Base-by-base conservation (phyloP, 306 rosid genomes). In the Sophora flavescens region DNA sequence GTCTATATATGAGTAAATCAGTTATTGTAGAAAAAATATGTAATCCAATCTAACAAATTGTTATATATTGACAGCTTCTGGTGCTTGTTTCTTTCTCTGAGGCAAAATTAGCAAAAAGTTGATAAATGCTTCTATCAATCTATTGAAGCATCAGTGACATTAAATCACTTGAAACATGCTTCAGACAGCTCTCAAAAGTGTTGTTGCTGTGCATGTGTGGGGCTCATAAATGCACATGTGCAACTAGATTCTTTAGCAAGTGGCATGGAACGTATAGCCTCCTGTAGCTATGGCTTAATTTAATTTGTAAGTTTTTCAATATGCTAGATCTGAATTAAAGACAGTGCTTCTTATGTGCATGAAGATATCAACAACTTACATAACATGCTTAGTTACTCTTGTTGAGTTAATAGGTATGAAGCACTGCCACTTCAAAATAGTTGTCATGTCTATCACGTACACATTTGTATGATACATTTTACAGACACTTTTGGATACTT, bases 181-280 rank as follows among this genome's bases (percentile, higher is more conserved):
- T 52, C 10, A 63, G 80, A 75, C 79, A n/a, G 30, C 15, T 75
- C 44, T 64, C 13, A 22, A 70, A 48, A 38, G 6, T 36, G 26
- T 36, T 22, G 63, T 63, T 18, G 6, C 18, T 62, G 52, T 30
- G 59, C 50, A 53, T 11, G 63, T n/a, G n/a, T 50, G 42, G 52
- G 54, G 59, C 48, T 44, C 69, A 60, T 60, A 44, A 59, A 44
- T 15, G 60, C 60, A 59, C 78, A 44, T 33, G 77, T 41, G 22
- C 47, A 33, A 33, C 28, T 75, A 16, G 48, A 26, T 74, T 60
- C 69, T 72, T 67, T 58, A 33, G 15, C 58, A 36, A 35, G 8
- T 8, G n/a, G n/a, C n/a, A n/a, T n/a, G 61, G 45, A 68, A 68
- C 17, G 26, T 22, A 11, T 44, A 17, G 9, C 51, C n/a, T n/a